Percentiles rank a stretch among this genome's conserved stretches.
Evolutionary conservation across 345 rosid genomes (phyloP).

Genomic region (Acer yangbiense): DNA sequence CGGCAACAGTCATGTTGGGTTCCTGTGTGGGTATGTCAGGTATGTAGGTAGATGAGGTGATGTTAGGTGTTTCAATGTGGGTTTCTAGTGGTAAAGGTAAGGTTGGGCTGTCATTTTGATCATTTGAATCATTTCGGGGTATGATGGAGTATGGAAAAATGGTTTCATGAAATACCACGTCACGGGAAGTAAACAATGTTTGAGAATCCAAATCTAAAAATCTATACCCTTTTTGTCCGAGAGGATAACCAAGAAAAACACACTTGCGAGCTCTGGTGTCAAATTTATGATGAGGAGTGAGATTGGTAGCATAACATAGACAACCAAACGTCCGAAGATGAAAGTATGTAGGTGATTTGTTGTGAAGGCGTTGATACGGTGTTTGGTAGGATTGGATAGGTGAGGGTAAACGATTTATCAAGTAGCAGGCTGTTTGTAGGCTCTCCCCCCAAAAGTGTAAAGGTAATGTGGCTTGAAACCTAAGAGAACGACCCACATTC

Average conservation of each 20-base stretch:
- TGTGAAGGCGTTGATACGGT: background rate
- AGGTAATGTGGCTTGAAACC: too few relatives aligned
- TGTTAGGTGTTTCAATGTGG: too few relatives aligned
- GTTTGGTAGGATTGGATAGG: background rate
- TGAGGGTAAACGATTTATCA: too few relatives aligned
- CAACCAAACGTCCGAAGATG: background rate
- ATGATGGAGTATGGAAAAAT: background rate
- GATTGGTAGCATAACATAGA: background rate
- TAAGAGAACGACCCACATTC: too few relatives aligned
- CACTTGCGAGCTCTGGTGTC: background rate
- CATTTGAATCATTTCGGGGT: background rate
- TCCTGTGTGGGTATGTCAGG: too few relatives aligned
- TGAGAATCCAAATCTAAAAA: background rate
- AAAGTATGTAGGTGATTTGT: background rate
- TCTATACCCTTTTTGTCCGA: background rate
- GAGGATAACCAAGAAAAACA: conserved; percentile 2
- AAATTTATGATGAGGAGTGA: background rate
- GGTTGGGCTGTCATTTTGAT: too few relatives aligned
- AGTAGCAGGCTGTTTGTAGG: too few relatives aligned
- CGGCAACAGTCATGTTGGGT: too few relatives aligned
- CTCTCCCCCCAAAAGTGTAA: too few relatives aligned
- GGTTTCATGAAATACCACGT: background rate
- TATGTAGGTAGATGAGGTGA: too few relatives aligned
- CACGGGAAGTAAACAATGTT: background rate
- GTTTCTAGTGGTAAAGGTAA: background rate